Conservation (phyloP, 1,284 basidiomycete genomes). For the Quambalaria eucalypti region DNA sequence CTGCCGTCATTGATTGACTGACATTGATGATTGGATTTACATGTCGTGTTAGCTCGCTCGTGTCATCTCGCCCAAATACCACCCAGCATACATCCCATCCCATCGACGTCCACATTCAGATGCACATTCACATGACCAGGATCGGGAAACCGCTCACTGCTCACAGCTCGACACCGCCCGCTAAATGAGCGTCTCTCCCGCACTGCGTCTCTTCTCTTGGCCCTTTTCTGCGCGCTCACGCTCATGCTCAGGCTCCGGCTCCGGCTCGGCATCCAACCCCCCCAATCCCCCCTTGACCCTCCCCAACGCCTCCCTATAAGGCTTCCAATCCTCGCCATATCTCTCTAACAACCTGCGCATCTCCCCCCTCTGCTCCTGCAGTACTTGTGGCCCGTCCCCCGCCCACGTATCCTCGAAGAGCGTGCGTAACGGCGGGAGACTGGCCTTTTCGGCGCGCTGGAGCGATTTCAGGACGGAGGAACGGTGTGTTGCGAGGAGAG, state of each 20-base stretch:
- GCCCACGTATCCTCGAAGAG: slow-evolving; percentile 77
- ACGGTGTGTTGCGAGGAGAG: slow-evolving; percentile 62
- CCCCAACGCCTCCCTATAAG: slow-evolving; percentile 67
- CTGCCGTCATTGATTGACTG: too few relatives aligned
- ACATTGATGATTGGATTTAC: too few relatives aligned
- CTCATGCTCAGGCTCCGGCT: not conserved
- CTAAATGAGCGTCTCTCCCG: too few relatives aligned
- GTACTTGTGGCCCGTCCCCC: slow-evolving; percentile 52
- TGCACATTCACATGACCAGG: too few relatives aligned
- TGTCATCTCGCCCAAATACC: not conserved
- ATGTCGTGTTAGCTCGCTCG: too few relatives aligned
- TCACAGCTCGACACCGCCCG: too few relatives aligned
- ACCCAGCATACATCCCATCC: too few relatives aligned
- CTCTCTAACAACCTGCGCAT: slow-evolving; percentile 66
- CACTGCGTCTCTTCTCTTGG: too few relatives aligned
- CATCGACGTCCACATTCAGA: too few relatives aligned
- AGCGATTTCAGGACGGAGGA: slow-evolving; percentile 68
- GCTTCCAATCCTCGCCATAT: slow-evolving; percentile 68
- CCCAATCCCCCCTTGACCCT: slow-evolving; percentile 71
- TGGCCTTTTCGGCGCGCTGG: slow-evolving; percentile 64
- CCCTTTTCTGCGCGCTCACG: too few relatives aligned
- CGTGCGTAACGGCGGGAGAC: slow-evolving; percentile 63
- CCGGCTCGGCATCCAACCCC: slow-evolving; percentile 51
- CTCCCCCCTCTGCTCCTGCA: slow-evolving; percentile 73
- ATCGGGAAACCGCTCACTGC: too few relatives aligned